A percentile compares a stretch with the other conserved stretches of the same genome.
These are phyloP conservation scores for Kwoniella botswanensis DNA, from an alignment of 768 basidiomycete species.

Conservation along the genomic window DNA sequence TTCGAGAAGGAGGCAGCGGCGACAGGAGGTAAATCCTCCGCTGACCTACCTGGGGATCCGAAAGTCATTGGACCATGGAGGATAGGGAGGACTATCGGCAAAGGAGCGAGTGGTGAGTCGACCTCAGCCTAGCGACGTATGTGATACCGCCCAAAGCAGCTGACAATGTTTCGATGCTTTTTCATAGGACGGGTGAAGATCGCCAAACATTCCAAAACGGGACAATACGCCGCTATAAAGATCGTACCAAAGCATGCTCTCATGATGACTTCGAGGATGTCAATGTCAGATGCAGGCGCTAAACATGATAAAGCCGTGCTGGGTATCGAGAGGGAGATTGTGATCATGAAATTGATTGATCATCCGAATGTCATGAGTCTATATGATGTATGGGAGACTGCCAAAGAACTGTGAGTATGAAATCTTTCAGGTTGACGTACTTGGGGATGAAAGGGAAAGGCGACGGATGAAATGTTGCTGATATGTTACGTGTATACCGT, in stretches of 20 bases:
- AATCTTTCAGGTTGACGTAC: not conserved
- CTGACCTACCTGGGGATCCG: slow-evolving; percentile 83
- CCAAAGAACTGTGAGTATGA: slow-evolving; percentile 70
- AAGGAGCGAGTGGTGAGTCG: slow-evolving; percentile 77
- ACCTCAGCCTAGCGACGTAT: too few species aligned
- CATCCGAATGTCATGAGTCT: slow-evolving; percentile 96
- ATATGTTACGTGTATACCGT: not conserved
- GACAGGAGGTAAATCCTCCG: slow-evolving; percentile 72
- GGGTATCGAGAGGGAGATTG: slow-evolving; percentile 90
- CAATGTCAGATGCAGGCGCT: slow-evolving; percentile 41
- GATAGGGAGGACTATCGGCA: slow-evolving; percentile 89
- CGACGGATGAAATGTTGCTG: not conserved
- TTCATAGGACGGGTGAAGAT: slow-evolving; percentile 77
- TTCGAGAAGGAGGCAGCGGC: slow-evolving; percentile 72
- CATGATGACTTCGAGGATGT: slow-evolving; percentile 67
- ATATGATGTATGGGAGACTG: slow-evolving; percentile 93
- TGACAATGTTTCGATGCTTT: not conserved
- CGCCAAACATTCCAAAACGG: slow-evolving; percentile 80
- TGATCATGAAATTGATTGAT: slow-evolving; percentile 99
- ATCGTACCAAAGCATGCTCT: slow-evolving; percentile 85
- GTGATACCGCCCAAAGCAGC: not conserved
- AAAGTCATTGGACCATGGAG: slow-evolving; percentile 88
- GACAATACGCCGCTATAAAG: slow-evolving; percentile 93
- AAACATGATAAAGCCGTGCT: slow-evolving; percentile 59
- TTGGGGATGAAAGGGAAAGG: too few species aligned